phyloP scores from a whole-genome alignment of 2,329 filamentous ascomycete genomes.

The Sporothrix luriei region DNA sequence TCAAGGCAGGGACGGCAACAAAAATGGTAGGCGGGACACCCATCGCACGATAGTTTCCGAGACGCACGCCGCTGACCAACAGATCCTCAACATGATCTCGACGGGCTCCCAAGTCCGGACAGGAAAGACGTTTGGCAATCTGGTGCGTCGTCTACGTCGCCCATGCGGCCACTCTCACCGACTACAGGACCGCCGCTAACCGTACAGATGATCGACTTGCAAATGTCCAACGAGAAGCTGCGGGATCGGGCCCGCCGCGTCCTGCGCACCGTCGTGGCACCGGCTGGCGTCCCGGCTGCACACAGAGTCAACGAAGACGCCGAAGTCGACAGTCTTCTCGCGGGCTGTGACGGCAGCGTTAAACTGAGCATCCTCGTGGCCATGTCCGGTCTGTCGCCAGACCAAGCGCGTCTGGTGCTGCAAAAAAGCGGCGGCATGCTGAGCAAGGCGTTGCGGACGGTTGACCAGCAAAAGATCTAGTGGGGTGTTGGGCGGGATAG shows the following conservation, averaged over 20 bases:
- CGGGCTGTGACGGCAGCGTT: conserved; percentile 30
- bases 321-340: conserved; percentile 27
- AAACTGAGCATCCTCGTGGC: conserved; percentile 34
- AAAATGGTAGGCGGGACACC: conserved; percentile 41
- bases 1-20: conserved; percentile 51
- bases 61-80: neutral
- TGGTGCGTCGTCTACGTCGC: neutral
- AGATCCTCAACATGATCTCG: conserved; percentile 49
- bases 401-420: conserved; percentile 12
- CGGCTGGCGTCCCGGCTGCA: neutral
- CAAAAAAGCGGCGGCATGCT: conserved; percentile 27
- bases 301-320: conserved; percentile 23
- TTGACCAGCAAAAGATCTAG: conserved; percentile 13
- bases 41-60: neutral
- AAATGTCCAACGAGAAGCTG: conserved; percentile 35
- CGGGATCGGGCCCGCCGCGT: conserved; percentile 31
- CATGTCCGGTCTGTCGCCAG: conserved; percentile 19
- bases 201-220: conserved; percentile 33
- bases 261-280: conserved; percentile 26
- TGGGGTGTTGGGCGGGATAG: neutral
- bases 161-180: neutral
- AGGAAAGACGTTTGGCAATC: conserved; percentile 46
- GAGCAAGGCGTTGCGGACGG: conserved; percentile 16
- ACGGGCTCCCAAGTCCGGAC: conserved; percentile 48
- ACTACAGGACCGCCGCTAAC: neutral